Evolutionary conservation across 2,329 filamentous ascomycete genomes (phyloP).

Genomic region (Botrytis elliptica): DNA sequence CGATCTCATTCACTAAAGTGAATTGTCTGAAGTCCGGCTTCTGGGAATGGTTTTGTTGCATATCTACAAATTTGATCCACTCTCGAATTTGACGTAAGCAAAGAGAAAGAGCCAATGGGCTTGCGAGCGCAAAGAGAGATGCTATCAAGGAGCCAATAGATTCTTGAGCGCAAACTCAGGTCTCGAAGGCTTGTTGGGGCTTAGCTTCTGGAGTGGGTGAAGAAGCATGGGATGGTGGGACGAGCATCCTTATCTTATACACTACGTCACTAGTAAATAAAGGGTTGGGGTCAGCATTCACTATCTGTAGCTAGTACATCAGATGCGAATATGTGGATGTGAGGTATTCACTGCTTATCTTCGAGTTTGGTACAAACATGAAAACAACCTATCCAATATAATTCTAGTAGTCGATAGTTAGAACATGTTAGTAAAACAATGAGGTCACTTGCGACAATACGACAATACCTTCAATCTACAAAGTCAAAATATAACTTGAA

Average conservation of each 20-base stretch:
- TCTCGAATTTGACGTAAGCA: slow-evolving; percentile 6
- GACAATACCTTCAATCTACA: background rate
- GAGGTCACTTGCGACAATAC: background rate
- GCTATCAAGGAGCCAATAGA: background rate
- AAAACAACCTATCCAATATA: background rate
- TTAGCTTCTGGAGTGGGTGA: too few relatives aligned
- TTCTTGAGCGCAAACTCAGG: background rate
- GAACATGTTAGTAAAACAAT: rapidly evolving
- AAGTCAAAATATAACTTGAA: background rate
- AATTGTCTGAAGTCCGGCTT: background rate
- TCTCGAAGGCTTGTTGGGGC: background rate
- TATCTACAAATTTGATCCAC: background rate
- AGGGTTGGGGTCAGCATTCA: background rate
- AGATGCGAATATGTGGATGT: background rate
- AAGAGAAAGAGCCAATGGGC: background rate
- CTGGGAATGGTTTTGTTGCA: background rate
- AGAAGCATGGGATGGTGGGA: background rate
- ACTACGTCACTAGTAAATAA: background rate
- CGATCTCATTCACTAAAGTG: background rate
- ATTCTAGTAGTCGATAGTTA: too few relatives aligned
- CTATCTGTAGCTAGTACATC: background rate
- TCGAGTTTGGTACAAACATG: background rate
- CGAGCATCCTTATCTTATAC: too few relatives aligned
- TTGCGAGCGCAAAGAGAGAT: background rate
- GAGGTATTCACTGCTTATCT: background rate